These are phyloP conservation scores for Sporothrix mexicana DNA, from an alignment of 2,329 filamentous ascomycete species.

Conservation along the genomic window DNA sequence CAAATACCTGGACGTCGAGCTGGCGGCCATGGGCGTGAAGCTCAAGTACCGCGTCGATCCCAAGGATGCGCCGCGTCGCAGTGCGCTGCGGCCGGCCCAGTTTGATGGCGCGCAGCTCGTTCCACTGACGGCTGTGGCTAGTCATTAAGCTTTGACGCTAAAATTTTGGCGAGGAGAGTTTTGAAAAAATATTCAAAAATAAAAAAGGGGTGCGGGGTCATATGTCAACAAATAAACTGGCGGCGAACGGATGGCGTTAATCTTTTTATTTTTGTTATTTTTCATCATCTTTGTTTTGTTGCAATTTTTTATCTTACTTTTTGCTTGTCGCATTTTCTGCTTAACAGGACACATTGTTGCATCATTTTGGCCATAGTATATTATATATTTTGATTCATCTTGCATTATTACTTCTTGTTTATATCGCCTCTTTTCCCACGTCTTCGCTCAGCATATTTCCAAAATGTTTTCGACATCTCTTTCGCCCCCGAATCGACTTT, in stretches of 20 bases:
- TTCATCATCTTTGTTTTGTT: not conserved
- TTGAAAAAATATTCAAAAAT: not conserved
- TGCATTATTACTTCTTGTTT: too few relatives aligned
- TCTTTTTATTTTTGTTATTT: not conserved
- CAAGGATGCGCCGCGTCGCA: constrained; percentile 69
- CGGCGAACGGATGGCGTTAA: constrained; percentile 28
- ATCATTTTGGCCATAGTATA: not conserved
- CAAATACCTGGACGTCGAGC: constrained; percentile 90
- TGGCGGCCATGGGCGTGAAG: constrained; percentile 95
- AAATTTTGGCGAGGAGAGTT: not conserved
- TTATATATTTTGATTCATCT: constrained; percentile 2
- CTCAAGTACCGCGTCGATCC: constrained; percentile 76
- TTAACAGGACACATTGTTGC: constrained; percentile 1
- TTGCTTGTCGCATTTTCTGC: not conserved
- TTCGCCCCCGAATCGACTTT: not conserved
- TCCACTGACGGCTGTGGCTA: too few relatives aligned
- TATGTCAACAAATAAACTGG: constrained; percentile 19
- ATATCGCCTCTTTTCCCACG: too few relatives aligned
- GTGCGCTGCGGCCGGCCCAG: constrained; percentile 51
- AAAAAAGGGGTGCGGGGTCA: constrained; percentile 1
- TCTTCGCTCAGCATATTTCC: too few relatives aligned
- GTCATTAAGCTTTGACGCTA: constrained; percentile 10
- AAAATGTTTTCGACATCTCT: too few relatives aligned
- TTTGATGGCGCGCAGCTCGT: constrained; percentile 34
- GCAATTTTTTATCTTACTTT: not conserved